Conservation (phyloP, 768 basidiomycete species). For the Boletus tomentosulus region DNA sequence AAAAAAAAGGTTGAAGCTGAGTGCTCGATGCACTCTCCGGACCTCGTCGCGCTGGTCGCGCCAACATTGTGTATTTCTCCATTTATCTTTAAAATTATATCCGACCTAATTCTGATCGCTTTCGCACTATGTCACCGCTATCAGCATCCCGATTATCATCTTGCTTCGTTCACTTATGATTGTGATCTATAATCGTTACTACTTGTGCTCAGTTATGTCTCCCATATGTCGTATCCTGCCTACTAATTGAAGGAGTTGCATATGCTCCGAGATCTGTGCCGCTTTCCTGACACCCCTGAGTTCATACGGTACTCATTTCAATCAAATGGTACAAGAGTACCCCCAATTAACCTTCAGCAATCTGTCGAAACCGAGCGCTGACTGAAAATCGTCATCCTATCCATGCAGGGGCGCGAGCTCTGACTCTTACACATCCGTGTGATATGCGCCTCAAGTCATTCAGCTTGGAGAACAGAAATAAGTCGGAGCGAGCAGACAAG, state of each 20-base stretch:
- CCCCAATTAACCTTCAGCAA: too few species aligned
- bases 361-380: too few species aligned
- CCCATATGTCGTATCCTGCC: background rate
- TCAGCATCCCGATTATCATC: background rate
- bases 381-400: too few species aligned
- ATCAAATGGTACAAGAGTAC: too few species aligned
- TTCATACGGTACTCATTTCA: too few species aligned
- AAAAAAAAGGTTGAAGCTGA: background rate
- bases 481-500: too few species aligned
- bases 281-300: too few species aligned
- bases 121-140: background rate
- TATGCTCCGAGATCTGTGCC: too few species aligned
- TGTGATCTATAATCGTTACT: background rate
- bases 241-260: background rate
- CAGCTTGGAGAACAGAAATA: too few species aligned
- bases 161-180: background rate
- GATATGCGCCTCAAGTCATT: too few species aligned
- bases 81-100: constrained; percentile 11
- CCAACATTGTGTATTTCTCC: background rate
- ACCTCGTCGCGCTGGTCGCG: constrained; percentile 12
- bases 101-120: constrained; percentile 14
- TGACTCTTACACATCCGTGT: too few species aligned
- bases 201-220: background rate
- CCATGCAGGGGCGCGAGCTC: too few species aligned
- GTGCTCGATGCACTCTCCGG: constrained; percentile 12